Percentiles rank a stretch among this genome's conserved stretches.
Evolutionary conservation across 805 yeast species (phyloP).

Genomic region (Lipomyces chichibuensis): DNA sequence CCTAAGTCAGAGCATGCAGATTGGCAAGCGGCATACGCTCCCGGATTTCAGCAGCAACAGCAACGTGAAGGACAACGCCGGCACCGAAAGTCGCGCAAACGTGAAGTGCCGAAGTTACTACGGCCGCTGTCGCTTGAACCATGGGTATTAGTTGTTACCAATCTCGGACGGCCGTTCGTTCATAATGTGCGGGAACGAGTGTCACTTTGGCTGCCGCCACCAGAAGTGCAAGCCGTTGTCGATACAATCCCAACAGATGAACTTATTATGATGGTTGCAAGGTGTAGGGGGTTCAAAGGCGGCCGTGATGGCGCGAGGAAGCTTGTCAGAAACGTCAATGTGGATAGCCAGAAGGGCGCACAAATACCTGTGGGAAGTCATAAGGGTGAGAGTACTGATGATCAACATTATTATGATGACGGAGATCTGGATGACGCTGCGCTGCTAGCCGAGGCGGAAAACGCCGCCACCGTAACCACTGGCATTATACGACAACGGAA

Average conservation of each 20-base stretch:
- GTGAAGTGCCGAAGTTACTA: constrained; percentile 22
- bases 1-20: neutral
- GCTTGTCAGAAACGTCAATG: neutral
- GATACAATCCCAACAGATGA: constrained; percentile 42
- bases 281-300: constrained; percentile 46
- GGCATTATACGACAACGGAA: constrained; percentile 31
- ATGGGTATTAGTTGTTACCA: constrained; percentile 52
- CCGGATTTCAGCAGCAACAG: constrained; percentile 8
- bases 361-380: neutral
- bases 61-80: constrained; percentile 1
- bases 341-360: constrained; percentile 12
- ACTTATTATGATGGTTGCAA: constrained; percentile 45
- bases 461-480: neutral
- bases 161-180: constrained; percentile 51
- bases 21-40: constrained; percentile 10
- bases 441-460: constrained; percentile 16
- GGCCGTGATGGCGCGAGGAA: constrained; percentile 9
- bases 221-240: constrained; percentile 40
- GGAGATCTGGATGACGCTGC: constrained; percentile 17
- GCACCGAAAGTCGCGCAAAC: constrained; percentile 15
- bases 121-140: constrained; percentile 35
- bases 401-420: neutral
- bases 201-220: constrained; percentile 48
- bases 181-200: constrained; percentile 41
- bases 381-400: neutral